Evolutionary conservation across 1,284 basidiomycete genomes (phyloP).

Genomic region (Ceratobasidium sp.): DNA sequence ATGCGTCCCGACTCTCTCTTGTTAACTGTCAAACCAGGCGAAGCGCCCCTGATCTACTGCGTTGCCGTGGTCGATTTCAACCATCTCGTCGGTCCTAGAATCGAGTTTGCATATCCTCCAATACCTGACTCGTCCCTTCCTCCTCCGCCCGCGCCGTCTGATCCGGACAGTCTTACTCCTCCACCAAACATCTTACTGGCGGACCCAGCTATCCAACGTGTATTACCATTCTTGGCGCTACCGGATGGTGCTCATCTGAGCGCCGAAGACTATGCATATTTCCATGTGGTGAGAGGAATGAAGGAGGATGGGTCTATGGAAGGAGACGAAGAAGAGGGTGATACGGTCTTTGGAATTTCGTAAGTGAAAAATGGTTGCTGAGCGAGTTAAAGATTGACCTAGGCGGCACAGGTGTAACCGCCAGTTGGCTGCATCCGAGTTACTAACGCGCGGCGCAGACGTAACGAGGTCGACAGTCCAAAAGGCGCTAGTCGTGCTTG

Average conservation of each 20-base stretch:
- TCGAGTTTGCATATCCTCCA: constrained; percentile 73
- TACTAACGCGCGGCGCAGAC: constrained; percentile 85
- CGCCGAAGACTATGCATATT: constrained; percentile 96
- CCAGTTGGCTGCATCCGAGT: constrained; percentile 84
- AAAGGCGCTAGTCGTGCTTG: constrained; percentile 96
- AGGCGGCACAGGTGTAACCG: constrained; percentile 82
- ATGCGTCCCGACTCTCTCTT: constrained; percentile 79
- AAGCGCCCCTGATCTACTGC: constrained; percentile 75
- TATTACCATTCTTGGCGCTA: constrained; percentile 95
- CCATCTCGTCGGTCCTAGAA: constrained; percentile 89
- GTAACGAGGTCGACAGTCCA: constrained; percentile 97
- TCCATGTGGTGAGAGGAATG: constrained; percentile 73
- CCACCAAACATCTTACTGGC: constrained; percentile 67
- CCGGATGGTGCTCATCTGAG: constrained; percentile 98
- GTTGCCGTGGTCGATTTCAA: constrained; percentile 92
- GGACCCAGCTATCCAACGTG: constrained; percentile 81
- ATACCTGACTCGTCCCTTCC: constrained; percentile 30
- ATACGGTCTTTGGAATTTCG: constrained; percentile 94
- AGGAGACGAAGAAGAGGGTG: constrained; percentile 47
- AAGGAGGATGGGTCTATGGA: constrained; percentile 35
- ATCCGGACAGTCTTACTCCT: constrained; percentile 56
- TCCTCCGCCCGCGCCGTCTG: constrained; percentile 26
- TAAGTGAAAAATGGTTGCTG: constrained; percentile 57
- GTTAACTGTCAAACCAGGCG: constrained; percentile 60
- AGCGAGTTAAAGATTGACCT: constrained; percentile 41